Conservation (phyloP, 1,284 basidiomycete species). For the Trametes pubescens region DNA sequence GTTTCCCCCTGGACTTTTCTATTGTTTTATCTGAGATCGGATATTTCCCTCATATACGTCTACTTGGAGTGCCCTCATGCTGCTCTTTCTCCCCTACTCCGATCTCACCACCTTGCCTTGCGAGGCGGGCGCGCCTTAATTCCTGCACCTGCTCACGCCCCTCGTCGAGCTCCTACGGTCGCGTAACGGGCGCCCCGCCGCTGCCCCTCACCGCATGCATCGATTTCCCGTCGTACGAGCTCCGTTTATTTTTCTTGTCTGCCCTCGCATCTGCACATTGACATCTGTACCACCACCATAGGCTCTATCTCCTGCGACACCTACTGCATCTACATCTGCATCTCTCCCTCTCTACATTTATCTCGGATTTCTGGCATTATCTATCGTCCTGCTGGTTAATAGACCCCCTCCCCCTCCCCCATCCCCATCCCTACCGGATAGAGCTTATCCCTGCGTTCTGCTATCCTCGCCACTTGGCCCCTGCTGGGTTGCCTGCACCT, state of each 20-base stretch:
- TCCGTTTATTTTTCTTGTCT: not conserved
- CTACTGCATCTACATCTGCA: slow-evolving; percentile 9
- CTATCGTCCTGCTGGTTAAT: slow-evolving; percentile 13
- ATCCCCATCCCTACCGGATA: slow-evolving; percentile 11
- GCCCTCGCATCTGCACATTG: slow-evolving; percentile 16
- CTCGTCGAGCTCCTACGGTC: not conserved
- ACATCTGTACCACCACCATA: slow-evolving; percentile 27
- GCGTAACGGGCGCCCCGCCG: not conserved
- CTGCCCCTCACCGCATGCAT: not conserved
- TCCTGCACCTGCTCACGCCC: not conserved
- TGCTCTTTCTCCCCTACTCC: not conserved
- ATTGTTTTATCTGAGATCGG: slow-evolving; percentile 6
- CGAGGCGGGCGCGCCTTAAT: not conserved
- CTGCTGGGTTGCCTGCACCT: slow-evolving; percentile 3
- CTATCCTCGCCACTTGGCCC: slow-evolving; percentile 4
- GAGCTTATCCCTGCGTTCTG: slow-evolving; percentile 23
- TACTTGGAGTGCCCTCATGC: not conserved
- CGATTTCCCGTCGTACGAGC: not conserved
- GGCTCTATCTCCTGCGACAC: slow-evolving; percentile 27
- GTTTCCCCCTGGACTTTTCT: slow-evolving; percentile 3
- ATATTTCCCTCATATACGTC: not conserved
- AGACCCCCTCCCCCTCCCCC: slow-evolving; percentile 3
- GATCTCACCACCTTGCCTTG: slow-evolving; percentile 6
- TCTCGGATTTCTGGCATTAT: slow-evolving; percentile 12
- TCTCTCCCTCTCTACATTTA: not conserved